These are phyloP conservation scores for Pseudogymnoascus sp. DNA, from an alignment of 2,329 filamentous ascomycete genomes.

Conservation along the genomic window DNA sequence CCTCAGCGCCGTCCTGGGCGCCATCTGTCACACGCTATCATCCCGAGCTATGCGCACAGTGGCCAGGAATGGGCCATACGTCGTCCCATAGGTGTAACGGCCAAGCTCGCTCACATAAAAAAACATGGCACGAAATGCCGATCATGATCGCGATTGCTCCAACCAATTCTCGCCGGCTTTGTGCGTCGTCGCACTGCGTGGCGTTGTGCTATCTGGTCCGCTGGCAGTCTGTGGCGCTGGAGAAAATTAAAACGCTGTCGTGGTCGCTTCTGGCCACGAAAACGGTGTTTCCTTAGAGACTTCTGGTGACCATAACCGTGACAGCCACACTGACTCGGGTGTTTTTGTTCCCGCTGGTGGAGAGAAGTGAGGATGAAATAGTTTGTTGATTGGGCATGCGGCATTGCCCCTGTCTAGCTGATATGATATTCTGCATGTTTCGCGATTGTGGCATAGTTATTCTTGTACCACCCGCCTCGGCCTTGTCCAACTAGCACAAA, in stretches of 20 bases:
- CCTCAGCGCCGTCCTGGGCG: not conserved
- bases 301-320: not conserved
- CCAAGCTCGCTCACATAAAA: not conserved
- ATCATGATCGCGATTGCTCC: conserved; percentile 3
- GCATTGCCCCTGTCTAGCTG: conserved; percentile 1
- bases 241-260: not conserved
- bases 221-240: conserved; percentile 1
- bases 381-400: not conserved
- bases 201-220: not conserved
- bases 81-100: not conserved
- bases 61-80: not conserved
- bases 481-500: not conserved
- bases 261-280: not conserved
- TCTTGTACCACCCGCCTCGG: not conserved
- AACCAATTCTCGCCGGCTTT: not conserved
- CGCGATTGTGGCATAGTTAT: not conserved
- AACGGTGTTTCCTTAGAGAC: not conserved
- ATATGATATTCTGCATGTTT: not conserved
- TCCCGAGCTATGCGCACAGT: not conserved
- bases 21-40: not conserved
- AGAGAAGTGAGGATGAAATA: not conserved
- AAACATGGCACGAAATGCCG: not conserved
- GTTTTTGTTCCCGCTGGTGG: not conserved
- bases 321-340: not conserved
- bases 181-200: not conserved